A percentile compares a stretch with the other conserved stretches of the same genome.
phyloP scores from a whole-genome alignment of 306 rosid genomes.

The Styphnolobium japonicum region DNA sequence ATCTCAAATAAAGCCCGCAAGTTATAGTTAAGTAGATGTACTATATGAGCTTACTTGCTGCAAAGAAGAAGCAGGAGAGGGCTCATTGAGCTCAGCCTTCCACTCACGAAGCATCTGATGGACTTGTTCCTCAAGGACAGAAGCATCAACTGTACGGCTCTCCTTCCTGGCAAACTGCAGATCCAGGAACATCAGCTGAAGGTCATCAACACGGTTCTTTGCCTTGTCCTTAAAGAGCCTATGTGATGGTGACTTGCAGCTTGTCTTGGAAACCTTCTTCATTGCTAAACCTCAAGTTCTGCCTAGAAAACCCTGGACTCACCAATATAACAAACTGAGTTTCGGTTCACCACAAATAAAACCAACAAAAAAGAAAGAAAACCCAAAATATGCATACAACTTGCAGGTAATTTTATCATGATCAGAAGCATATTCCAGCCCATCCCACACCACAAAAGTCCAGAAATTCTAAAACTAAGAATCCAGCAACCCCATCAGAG shows the following conservation, averaged over 20 bases:
- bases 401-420: constrained; percentile 16
- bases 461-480: not conserved
- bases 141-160: constrained; percentile 74
- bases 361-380: not conserved
- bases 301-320: constrained; percentile 37
- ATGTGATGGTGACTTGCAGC: constrained; percentile 93
- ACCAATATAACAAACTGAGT: constrained; percentile 22
- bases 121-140: constrained; percentile 93
- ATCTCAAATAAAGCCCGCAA: constrained; percentile 14
- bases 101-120: constrained; percentile 99
- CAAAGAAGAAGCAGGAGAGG: constrained; percentile 93
- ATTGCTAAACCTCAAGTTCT: constrained; percentile 44
- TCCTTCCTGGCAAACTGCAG: constrained; percentile 97
- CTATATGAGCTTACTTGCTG: constrained; percentile 71
- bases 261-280: constrained; percentile 88
- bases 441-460: constrained; percentile 3
- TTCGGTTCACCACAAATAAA: constrained; percentile 24
- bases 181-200: constrained; percentile 81
- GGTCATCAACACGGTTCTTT: constrained; percentile 92
- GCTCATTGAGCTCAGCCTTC: constrained; percentile 95
- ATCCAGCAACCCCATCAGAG: constrained; percentile 2
- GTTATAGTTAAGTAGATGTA: constrained; percentile 11
- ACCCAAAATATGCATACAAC: constrained; percentile 18
- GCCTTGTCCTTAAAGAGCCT: constrained; percentile 94
- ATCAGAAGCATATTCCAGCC: constrained; percentile 36